Base-by-base conservation (phyloP, 805 yeast species). In the Kazachstania viticola region DNA sequence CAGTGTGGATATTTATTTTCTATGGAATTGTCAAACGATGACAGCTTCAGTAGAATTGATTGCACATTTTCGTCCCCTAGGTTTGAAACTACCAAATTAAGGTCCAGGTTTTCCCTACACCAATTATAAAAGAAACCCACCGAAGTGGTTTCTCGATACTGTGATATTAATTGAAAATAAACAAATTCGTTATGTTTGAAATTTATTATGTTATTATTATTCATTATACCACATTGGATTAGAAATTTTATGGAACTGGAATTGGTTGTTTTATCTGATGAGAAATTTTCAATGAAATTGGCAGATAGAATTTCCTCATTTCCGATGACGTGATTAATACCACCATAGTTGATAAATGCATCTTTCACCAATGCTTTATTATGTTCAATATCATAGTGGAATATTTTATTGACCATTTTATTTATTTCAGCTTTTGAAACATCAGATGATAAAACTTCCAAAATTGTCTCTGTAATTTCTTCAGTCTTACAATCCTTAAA, bases 191-290 rank as follows among this genome's bases (percentile, higher is more conserved):
- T 34, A 8, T 5, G 32, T 5, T 25, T 35, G 3, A 47, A 33
- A 4, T 29, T 28, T 6, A 18, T 27, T 17, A 49, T 36, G 15
- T 39, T 42, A 4, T 29, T 25, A 5, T 30, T 30, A 18, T 40
- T 32, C 39, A 53, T 40, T 14, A 54, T 37, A 3, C 58, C 58
- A 28, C 45, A 44, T 36, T 51, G 48, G 17, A 52, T 40, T 8
- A 51, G 19, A 11, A 26, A 25, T 15, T 24, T 21, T 9, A 17
- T 25, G 3, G 28, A 30, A n/a, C 18, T 13, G 8, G 9, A 12
- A 5, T 18, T 6, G 9, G 9, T 4, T 6, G 16, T 6, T n/a
- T 21, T 17, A 8, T 4, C 11, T 14, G 3, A 9, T n/a, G 3
- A 9, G 14, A 8, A 8, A 13, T 18, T 22, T 15, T 21, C 29